These are phyloP conservation scores for Metroxylon sagu DNA, from an alignment of 176 grass and related monocot genomes.

Conservation along the genomic window DNA sequence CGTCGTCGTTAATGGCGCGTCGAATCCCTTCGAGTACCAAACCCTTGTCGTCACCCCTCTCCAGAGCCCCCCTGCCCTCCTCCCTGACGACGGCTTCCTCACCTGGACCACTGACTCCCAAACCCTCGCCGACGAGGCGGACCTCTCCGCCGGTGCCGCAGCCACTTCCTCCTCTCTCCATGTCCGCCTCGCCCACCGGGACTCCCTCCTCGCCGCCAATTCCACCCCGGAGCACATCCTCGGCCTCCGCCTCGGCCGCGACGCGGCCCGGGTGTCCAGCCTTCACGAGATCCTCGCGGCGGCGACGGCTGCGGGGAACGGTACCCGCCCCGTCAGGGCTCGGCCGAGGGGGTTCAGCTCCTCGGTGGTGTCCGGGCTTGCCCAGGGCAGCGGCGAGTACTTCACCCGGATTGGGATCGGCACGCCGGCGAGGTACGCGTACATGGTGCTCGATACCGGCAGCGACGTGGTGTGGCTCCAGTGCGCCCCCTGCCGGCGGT, in stretches of 20 bases:
- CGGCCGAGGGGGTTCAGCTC: constrained; percentile 23
- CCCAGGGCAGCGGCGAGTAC: constrained; percentile 63
- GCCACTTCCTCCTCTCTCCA: constrained; percentile 13
- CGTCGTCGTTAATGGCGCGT: neutral
- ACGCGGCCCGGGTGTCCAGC: constrained; percentile 8
- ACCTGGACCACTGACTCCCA: no score
- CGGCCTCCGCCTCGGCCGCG: constrained; percentile 25
- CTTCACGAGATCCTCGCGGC: neutral
- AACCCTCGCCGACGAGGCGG: neutral
- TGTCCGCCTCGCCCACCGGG: constrained; percentile 43
- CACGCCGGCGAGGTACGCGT: constrained; percentile 30
- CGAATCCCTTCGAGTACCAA: constrained; percentile 19
- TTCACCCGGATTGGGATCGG: constrained; percentile 54
- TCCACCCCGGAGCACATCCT: constrained; percentile 13
- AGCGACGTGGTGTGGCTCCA: constrained; percentile 83
- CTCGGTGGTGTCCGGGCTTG: constrained; percentile 36
- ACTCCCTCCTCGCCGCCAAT: constrained; percentile 25
- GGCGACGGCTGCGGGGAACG: neutral
- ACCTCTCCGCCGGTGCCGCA: neutral
- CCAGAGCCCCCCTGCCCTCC: neutral
- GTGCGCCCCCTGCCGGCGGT: constrained; percentile 59
- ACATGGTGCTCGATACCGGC: constrained; percentile 78
- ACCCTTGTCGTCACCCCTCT: constrained; percentile 20
- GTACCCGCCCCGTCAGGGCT: neutral
- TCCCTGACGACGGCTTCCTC: neutral